A percentile compares a stretch with the other conserved stretches of the same genome.
Conservation (phyloP, 2,329 filamentous ascomycete species). For the Hirsutella minnesotensis region DNA sequence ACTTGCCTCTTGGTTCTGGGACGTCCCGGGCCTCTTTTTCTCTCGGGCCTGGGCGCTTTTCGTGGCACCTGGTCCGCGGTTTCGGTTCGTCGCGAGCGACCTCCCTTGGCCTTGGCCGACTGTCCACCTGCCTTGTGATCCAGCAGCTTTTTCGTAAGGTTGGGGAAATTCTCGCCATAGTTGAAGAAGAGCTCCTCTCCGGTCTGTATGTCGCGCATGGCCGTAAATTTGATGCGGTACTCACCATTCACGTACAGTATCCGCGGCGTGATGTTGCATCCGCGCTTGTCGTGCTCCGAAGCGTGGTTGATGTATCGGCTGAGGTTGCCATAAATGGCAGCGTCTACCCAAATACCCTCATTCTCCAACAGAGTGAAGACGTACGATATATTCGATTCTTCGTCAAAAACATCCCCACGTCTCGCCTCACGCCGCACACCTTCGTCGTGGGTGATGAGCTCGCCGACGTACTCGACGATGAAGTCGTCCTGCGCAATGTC, state of each 20-base stretch:
- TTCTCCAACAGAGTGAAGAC: conserved; percentile 48
- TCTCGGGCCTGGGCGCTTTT: conserved; percentile 11
- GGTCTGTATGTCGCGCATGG: conserved; percentile 50
- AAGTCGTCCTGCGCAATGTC: conserved; percentile 58
- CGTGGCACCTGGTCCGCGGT: conserved; percentile 10
- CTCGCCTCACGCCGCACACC: conserved; percentile 54
- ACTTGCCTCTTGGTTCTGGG: conserved; percentile 5
- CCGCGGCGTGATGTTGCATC: conserved; percentile 52
- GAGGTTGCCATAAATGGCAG: conserved; percentile 66
- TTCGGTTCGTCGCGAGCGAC: conserved; percentile 8
- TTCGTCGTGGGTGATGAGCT: conserved; percentile 60
- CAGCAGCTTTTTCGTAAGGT: conserved; percentile 35
- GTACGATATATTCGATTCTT: conserved; percentile 51
- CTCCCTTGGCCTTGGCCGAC: conserved; percentile 12
- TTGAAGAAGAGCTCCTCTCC: conserved; percentile 76
- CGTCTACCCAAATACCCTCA: conserved; percentile 59
- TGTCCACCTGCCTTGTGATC: conserved; percentile 24
- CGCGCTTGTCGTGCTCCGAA: conserved; percentile 31
- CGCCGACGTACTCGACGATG: conserved; percentile 70
- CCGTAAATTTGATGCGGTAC: conserved; percentile 64
- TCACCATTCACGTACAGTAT: conserved; percentile 65
- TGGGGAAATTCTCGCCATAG: conserved; percentile 60
- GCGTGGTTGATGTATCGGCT: conserved; percentile 78
- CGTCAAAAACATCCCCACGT: conserved; percentile 48
- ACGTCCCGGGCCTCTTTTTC: conserved; percentile 12